phyloP scores from a whole-genome alignment of 495 filamentous ascomycete genomes.

The Talaromyces borbonicus region DNA sequence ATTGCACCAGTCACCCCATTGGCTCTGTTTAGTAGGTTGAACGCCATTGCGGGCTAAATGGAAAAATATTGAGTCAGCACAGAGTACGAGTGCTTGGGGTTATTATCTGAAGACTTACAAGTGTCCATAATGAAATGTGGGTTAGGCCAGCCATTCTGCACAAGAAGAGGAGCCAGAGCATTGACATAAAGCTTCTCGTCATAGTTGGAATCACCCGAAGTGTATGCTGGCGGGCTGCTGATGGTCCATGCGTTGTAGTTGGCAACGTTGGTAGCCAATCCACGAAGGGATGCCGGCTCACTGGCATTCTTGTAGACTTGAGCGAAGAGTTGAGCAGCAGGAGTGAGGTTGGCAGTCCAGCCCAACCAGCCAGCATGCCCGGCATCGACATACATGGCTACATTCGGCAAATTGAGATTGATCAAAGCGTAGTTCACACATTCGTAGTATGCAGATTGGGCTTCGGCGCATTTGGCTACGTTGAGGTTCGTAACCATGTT shows the following conservation, averaged over 20 bases:
- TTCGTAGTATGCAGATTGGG: conserved; percentile 54
- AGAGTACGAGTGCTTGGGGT: background rate
- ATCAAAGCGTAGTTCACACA: conserved; percentile 64
- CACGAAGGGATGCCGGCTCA: conserved; percentile 55
- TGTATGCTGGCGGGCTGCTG: conserved; percentile 33
- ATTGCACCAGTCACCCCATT: conserved; percentile 82
- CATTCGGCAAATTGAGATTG: conserved; percentile 64
- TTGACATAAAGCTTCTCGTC: conserved; percentile 70
- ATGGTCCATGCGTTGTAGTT: conserved; percentile 61
- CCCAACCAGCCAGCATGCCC: conserved; percentile 66
- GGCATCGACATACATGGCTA: conserved; percentile 76
- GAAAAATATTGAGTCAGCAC: background rate
- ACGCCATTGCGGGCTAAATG: conserved; percentile 52
- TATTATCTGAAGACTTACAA: conserved; percentile 14
- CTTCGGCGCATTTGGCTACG: conserved; percentile 51
- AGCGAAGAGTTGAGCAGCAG: conserved; percentile 60
- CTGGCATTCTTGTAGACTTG: conserved; percentile 56
- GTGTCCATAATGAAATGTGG: conserved; percentile 66
- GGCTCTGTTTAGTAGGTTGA: conserved; percentile 50
- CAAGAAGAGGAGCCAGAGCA: conserved; percentile 53
- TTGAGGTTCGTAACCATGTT: conserved; percentile 71
- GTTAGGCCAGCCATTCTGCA: conserved; percentile 48
- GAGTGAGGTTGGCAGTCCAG: conserved; percentile 67
- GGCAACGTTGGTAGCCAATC: conserved; percentile 69
- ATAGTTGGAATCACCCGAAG: conserved; percentile 33